phyloP scores from a whole-genome alignment of 2,329 filamentous ascomycete species.

The Colletotrichum euphorbiae region DNA sequence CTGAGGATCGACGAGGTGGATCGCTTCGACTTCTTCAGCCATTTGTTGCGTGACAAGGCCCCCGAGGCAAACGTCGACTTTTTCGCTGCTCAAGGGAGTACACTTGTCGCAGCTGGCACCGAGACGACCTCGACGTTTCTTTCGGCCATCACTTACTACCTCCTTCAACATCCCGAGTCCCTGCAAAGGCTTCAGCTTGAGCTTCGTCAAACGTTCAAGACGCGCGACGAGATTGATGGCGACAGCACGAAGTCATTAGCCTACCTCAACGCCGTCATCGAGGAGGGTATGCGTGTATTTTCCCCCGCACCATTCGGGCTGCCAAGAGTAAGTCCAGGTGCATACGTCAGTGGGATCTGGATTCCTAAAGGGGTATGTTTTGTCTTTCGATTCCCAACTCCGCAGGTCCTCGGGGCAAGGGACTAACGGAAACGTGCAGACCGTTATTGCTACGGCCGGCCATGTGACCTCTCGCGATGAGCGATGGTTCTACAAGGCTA shows the following conservation, averaged over 20 bases:
- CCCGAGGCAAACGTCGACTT: constrained; percentile 22
- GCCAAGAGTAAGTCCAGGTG: constrained; percentile 19
- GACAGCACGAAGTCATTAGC: constrained; percentile 16
- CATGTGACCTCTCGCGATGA: constrained; percentile 27
- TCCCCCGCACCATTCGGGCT: constrained; percentile 17
- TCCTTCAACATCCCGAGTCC: constrained; percentile 7
- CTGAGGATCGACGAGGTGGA: constrained; percentile 1
- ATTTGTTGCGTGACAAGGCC: constrained; percentile 16
- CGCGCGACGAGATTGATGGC: constrained; percentile 3
- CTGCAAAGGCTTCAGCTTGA: constrained; percentile 7
- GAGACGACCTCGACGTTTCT: constrained; percentile 26
- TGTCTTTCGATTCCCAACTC: no score
- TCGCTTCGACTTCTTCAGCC: constrained; percentile 26
- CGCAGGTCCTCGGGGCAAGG: no score
- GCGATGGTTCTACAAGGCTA: constrained; percentile 19
- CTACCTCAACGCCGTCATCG: constrained; percentile 9
- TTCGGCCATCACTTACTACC: constrained; percentile 16
- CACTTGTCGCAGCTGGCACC: constrained; percentile 12
- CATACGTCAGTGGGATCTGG: constrained; percentile 9
- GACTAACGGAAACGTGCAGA: not conserved
- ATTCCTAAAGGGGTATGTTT: constrained; percentile 23
- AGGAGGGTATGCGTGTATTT: constrained; percentile 30
- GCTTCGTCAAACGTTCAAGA: not conserved
- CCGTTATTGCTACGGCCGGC: constrained; percentile 12
- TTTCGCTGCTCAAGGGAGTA: constrained; percentile 17